Percentiles rank a stretch among this genome's conserved stretches.
phyloP scores from a whole-genome alignment of 2,329 filamentous ascomycete genomes.

The Sordariomycetes sp. region DNA sequence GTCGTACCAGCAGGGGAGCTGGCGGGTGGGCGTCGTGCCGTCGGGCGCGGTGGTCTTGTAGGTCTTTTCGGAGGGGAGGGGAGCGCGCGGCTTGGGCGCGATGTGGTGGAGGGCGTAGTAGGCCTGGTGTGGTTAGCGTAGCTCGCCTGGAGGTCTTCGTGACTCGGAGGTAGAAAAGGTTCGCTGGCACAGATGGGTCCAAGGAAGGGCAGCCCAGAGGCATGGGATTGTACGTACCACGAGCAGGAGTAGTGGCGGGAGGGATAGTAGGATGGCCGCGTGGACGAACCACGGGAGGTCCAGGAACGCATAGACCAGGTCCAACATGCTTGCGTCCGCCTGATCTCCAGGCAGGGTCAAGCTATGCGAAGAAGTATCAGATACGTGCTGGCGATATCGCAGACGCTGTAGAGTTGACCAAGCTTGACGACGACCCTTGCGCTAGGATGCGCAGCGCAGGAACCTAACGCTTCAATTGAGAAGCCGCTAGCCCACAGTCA shows the following conservation, averaged over 20 bases:
- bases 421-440: too few relatives aligned
- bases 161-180: too few relatives aligned
- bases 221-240: not conserved
- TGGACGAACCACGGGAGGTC: constrained; percentile 2
- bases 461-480: not conserved
- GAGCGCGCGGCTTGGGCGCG: constrained; percentile 66
- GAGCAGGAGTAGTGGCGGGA: not conserved
- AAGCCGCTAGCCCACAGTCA: not conserved
- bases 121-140: not conserved
- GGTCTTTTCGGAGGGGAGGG: constrained; percentile 67
- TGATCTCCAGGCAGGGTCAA: not conserved
- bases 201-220: not conserved
- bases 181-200: too few relatives aligned
- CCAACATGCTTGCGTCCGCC: not conserved
- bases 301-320: not conserved
- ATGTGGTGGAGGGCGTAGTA: constrained; percentile 51
- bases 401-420: too few relatives aligned
- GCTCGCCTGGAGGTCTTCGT: too few relatives aligned
- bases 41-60: constrained; percentile 66
- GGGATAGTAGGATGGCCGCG: not conserved
- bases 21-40: constrained; percentile 22
- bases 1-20: constrained; percentile 81
- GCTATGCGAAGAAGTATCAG: not conserved
- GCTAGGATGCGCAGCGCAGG: not conserved
- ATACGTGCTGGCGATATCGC: not conserved